These are phyloP conservation scores for Xylariaceae sp. DNA, from an alignment of 2,329 filamentous ascomycete genomes.

Conservation along the genomic window DNA sequence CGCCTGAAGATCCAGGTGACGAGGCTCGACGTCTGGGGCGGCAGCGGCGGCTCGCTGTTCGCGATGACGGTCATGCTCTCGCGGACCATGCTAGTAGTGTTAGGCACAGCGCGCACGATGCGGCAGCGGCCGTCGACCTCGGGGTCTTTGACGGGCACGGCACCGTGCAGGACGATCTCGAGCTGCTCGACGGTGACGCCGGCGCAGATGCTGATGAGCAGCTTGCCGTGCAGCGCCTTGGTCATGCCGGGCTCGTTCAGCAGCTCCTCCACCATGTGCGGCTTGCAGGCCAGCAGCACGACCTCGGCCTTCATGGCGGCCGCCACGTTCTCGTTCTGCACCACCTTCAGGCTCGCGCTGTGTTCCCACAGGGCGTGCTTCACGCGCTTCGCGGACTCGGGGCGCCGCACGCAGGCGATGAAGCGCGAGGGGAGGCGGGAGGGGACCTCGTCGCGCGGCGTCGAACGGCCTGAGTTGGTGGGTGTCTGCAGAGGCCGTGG, in stretches of 20 bases:
- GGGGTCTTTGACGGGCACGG: slow-evolving; percentile 53
- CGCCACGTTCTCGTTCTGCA: slow-evolving; percentile 73
- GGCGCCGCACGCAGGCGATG: slow-evolving; percentile 78
- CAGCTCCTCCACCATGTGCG: slow-evolving; percentile 73
- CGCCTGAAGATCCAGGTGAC: slow-evolving; percentile 79
- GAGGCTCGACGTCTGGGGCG: slow-evolving; percentile 58
- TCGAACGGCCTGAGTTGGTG: slow-evolving; percentile 48
- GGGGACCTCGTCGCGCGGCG: slow-evolving; percentile 56
- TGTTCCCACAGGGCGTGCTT: slow-evolving; percentile 69
- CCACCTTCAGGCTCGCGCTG: slow-evolving; percentile 65
- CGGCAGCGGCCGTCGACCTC: slow-evolving; percentile 59
- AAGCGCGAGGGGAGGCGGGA: slow-evolving; percentile 72
- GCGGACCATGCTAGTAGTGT: slow-evolving; percentile 78
- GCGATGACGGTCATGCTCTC: slow-evolving; percentile 85
- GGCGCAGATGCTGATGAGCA: slow-evolving; percentile 81
- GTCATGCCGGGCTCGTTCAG: slow-evolving; percentile 71
- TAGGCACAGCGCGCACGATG: slow-evolving; percentile 82
- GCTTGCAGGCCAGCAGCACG: slow-evolving; percentile 81
- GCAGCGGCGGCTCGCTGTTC: slow-evolving; percentile 63
- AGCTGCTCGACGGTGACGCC: slow-evolving; percentile 76
- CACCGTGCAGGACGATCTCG: slow-evolving; percentile 65
- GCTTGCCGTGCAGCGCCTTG: slow-evolving; percentile 76
- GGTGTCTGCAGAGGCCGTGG: slow-evolving; percentile 53
- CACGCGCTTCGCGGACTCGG: slow-evolving; percentile 72
- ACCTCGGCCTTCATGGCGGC: slow-evolving; percentile 73